phyloP scores from a whole-genome alignment of 2,329 filamentous ascomycete species.

The Trichoderma endophyticum region DNA sequence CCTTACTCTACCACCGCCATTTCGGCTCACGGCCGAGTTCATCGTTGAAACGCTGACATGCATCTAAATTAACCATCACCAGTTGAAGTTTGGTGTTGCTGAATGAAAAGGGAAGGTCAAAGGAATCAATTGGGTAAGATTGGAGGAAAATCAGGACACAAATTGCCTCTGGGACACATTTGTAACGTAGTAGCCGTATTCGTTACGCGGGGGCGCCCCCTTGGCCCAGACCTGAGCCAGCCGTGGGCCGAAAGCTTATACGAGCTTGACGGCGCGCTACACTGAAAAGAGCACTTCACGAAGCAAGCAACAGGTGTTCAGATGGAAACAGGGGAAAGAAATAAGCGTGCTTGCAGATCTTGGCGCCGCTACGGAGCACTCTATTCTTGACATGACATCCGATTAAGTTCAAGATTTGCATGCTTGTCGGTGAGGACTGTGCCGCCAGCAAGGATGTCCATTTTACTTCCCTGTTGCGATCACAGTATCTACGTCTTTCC shows the following conservation, averaged over 20 bases:
- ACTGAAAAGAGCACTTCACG: neutral
- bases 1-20: neutral
- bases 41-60: neutral
- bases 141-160: conserved; percentile 1
- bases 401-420: neutral
- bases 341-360: neutral
- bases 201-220: neutral
- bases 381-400: neutral
- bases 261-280: neutral
- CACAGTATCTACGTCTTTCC: neutral
- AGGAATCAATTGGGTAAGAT: neutral
- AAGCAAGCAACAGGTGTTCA: neutral
- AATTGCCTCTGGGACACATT: neutral
- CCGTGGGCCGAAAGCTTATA: neutral
- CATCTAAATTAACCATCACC: neutral
- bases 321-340: neutral
- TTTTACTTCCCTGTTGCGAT: neutral
- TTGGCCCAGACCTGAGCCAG: neutral
- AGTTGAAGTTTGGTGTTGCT: neutral
- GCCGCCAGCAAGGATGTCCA: neutral
- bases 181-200: conserved; percentile 7
- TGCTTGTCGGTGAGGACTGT: neutral
- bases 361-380: neutral
- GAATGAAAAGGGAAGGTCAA: conserved; percentile 5
- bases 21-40: neutral